Percentiles rank a stretch among this genome's conserved stretches.
phyloP scores from a whole-genome alignment of 371 early-diverging fungal species.

The Mucor piriformis region DNA sequence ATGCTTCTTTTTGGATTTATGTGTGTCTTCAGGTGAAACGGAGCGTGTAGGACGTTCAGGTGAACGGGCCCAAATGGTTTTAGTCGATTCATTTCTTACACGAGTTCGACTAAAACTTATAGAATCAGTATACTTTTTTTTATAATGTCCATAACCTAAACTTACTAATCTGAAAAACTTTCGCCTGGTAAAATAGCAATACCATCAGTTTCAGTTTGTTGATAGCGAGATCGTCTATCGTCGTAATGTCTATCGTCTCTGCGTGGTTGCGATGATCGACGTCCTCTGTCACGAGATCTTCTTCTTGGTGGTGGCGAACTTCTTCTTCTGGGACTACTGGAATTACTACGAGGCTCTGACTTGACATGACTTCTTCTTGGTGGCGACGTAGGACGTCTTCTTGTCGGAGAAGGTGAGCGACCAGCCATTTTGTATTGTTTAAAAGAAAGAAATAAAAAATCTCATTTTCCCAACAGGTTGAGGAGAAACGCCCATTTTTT shows the following conservation, averaged over 20 bases:
- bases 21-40: slow-evolving; percentile 32
- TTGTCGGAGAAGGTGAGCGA: slow-evolving; percentile 6
- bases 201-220: slow-evolving; percentile 9
- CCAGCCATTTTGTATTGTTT: neutral
- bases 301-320: neutral
- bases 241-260: neutral
- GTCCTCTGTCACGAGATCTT: slow-evolving; percentile 6
- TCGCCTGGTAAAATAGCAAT: slow-evolving; percentile 19
- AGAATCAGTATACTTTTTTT: too few relatives aligned
- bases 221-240: neutral
- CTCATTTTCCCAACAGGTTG: too few relatives aligned
- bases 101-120: slow-evolving; percentile 55
- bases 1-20: slow-evolving; percentile 11
- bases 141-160: neutral
- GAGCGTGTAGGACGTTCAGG: slow-evolving; percentile 51
- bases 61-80: slow-evolving; percentile 74
- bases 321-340: neutral
- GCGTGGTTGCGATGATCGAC: slow-evolving; percentile 1
- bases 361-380: neutral
- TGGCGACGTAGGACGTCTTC: neutral
- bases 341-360: neutral
- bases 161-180: slow-evolving; percentile 18
- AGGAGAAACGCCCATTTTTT: too few relatives aligned
- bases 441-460: neutral
- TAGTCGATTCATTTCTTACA: slow-evolving; percentile 52